Conservation (phyloP, 805 yeast genomes). For the Lipomyces sp. region DNA sequence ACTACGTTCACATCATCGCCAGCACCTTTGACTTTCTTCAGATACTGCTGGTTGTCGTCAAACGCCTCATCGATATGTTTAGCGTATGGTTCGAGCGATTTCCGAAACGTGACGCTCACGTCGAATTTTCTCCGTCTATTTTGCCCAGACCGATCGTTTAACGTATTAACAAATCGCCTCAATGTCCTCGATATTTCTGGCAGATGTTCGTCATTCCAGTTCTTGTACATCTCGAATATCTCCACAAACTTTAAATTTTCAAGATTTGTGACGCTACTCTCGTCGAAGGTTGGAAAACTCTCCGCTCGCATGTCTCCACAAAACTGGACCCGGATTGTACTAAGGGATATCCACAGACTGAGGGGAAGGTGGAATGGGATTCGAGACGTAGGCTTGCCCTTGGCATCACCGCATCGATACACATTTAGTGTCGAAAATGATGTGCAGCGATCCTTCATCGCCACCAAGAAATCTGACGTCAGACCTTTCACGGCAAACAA, state of each 20-base stretch:
- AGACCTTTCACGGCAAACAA: constrained; percentile 16
- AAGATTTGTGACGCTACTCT: not conserved
- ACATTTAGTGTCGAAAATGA: constrained; percentile 16
- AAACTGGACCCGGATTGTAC: constrained; percentile 15
- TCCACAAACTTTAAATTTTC: constrained; percentile 7
- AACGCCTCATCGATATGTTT: constrained; percentile 20
- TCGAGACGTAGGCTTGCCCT: constrained; percentile 7
- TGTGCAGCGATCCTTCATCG: constrained; percentile 10
- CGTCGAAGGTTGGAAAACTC: constrained; percentile 4
- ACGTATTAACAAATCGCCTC: not conserved
- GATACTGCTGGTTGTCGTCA: not conserved
- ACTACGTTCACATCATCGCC: not conserved
- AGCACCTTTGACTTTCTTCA: not conserved
- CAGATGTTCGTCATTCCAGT: not conserved
- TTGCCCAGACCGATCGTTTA: not conserved
- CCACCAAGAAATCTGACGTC: constrained; percentile 14
- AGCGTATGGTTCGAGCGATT: constrained; percentile 19
- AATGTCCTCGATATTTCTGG: not conserved
- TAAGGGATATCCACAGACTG: constrained; percentile 20
- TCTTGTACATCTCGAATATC: constrained; percentile 8
- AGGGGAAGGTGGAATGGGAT: constrained; percentile 17
- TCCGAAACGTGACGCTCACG: constrained; percentile 11
- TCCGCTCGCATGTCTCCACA: constrained; percentile 10
- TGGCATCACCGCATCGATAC: constrained; percentile 18
- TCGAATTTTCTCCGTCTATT: constrained; percentile 3